These are phyloP conservation scores for Saccharomycopsis malanga DNA, from an alignment of 805 yeast genomes.

Conservation along the genomic window DNA sequence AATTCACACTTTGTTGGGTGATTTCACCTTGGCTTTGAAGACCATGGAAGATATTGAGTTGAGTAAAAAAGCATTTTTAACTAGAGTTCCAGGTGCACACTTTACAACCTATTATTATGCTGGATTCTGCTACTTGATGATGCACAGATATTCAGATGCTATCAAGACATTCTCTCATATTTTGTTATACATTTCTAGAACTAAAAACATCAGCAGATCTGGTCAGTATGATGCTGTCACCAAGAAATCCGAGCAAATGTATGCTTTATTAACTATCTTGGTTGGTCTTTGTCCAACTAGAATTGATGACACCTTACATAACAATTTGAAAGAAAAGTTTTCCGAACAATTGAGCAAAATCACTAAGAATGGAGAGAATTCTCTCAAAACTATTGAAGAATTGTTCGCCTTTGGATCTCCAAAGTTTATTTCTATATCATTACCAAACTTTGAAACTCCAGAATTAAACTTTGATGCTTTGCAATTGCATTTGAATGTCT, in stretches of 20 bases:
- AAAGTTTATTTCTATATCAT: slow-evolving; percentile 39
- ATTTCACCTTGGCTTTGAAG: slow-evolving; percentile 42
- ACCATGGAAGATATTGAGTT: slow-evolving; percentile 42
- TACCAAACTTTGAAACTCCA: slow-evolving; percentile 30
- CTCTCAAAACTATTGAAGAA: slow-evolving; percentile 37
- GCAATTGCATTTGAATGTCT: slow-evolving; percentile 36
- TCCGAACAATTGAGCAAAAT: slow-evolving; percentile 39
- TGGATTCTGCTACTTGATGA: slow-evolving; percentile 45
- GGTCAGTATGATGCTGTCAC: slow-evolving; percentile 41
- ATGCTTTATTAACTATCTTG: slow-evolving; percentile 40
- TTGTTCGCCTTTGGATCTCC: slow-evolving; percentile 42
- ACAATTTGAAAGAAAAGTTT: slow-evolving; percentile 39
- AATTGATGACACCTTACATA: slow-evolving; percentile 38
- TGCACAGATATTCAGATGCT: slow-evolving; percentile 44
- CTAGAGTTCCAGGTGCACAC: slow-evolving; percentile 43
- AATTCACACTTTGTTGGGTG: slow-evolving; percentile 44
- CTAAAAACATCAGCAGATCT: slow-evolving; percentile 36
- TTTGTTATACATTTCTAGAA: slow-evolving; percentile 39
- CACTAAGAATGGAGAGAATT: slow-evolving; percentile 37
- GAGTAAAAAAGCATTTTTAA: slow-evolving; percentile 38
- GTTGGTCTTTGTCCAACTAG: slow-evolving; percentile 41
- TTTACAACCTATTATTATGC: slow-evolving; percentile 46
- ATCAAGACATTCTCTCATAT: slow-evolving; percentile 43
- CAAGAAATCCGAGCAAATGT: slow-evolving; percentile 45
- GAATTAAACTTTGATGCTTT: slow-evolving; percentile 34